Base-by-base conservation (phyloP, 2,329 filamentous ascomycete species). In the Colletotrichum aenigma region DNA sequence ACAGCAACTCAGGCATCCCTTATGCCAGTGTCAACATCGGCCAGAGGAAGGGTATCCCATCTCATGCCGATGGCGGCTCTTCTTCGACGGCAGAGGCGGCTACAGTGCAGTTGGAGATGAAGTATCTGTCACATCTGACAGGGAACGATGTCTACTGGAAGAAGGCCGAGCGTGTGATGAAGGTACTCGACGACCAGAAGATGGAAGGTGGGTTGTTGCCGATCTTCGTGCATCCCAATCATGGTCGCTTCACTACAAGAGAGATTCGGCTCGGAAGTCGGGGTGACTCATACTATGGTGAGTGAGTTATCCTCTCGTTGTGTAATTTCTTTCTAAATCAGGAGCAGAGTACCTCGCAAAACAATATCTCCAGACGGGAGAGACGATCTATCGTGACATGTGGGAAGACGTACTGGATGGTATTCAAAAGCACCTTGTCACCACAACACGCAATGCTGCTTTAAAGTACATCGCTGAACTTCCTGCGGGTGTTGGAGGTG, bases 211-310 rank as follows among this genome's bases (percentile, higher is more conserved):
- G 96, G 1, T 90, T 99, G 24, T 89, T 98, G 7, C 97, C 96
- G 30, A 98, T 98, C 80, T 98, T 94, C 85, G 94, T 99, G 79
- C 93, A 95, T 82, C 92, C 97, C 4, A 91, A 92, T 34, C 92
- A 88, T 15, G 97, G 96, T 70, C 87, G 91, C 67, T 98, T 98
- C 85, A 90, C 91, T 61, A 95, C 95, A 26, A 86, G 92, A 21
- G 98, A 98, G 81, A 96, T 99, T 80, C 94, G 96, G 15, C 89
- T 98, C 21, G 97, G 97, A 38, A 98, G 95, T 82, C 92, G 97
- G 76, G 97, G 96, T 56, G 97, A 98, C 86, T 98, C 96, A 56
- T 99, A 98, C 86, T 98, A 99, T 85, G 70, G 70, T 72, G 24
- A 34, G 64, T 21, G 16, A 30, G 3, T 7, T 48, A 16, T 12